Conservation (phyloP, 2,329 filamentous ascomycete species). For the Aureobasidium sp. region DNA sequence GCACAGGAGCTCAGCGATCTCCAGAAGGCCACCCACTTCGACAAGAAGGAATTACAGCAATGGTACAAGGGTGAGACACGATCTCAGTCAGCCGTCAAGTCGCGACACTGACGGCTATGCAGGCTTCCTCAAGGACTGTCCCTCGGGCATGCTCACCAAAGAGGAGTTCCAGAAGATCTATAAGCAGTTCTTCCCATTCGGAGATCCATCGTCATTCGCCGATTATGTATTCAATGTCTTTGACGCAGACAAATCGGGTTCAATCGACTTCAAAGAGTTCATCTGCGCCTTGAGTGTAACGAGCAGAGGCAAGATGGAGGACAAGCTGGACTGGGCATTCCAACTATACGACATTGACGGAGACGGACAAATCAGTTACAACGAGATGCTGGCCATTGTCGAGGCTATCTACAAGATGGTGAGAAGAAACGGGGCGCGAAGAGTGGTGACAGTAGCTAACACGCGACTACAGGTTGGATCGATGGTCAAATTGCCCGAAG, state of each 20-base stretch:
- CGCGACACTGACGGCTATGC: conserved; percentile 20
- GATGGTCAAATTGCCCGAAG: conserved; percentile 97
- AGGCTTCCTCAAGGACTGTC: conserved; percentile 98
- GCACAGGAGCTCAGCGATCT: conserved; percentile 92
- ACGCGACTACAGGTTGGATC: conserved; percentile 69
- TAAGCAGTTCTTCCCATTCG: conserved; percentile 98
- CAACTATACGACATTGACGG: conserved; percentile 99
- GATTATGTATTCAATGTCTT: conserved; percentile 99
- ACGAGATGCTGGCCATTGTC: conserved; percentile 98
- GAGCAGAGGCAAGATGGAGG: conserved; percentile 96
- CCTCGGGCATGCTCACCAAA: conserved; percentile 92
- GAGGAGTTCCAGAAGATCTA: conserved; percentile 99
- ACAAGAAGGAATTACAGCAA: conserved; percentile 99
- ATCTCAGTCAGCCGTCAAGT: neutral
- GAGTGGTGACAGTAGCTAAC: conserved; percentile 6
- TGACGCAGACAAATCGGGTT: conserved; percentile 92
- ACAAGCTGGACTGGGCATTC: conserved; percentile 99
- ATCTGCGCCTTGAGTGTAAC: conserved; percentile 97
- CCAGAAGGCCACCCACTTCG: conserved; percentile 95
- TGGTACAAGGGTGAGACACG: conserved; percentile 90
- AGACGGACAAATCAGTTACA: conserved; percentile 97
- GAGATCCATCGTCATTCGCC: conserved; percentile 92
- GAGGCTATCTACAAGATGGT: conserved; percentile 99
- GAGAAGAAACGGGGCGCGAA: conserved; percentile 8
- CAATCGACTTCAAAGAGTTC: conserved; percentile 99